Base-by-base conservation (phyloP, 2,329 filamentous ascomycete species). In the Phaeosphaeriaceae sp. region DNA sequence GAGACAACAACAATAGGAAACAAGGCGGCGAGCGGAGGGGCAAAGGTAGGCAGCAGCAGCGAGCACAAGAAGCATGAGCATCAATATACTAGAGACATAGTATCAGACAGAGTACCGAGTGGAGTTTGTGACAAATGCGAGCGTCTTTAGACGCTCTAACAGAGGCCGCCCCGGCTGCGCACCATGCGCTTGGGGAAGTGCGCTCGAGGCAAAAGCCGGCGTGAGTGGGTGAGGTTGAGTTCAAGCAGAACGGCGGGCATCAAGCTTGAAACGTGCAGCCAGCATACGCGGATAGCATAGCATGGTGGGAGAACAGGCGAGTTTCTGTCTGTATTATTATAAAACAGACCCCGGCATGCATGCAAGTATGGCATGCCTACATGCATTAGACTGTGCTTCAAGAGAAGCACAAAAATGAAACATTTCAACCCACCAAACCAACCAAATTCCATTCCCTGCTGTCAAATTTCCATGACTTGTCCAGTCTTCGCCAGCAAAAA, bases 11-110 rank as follows among this genome's bases (percentile, higher is more conserved):
- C 3, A 11, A 11, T 8, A 26, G 67, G 54, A 59, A 63, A 41
- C 57, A 69, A 39, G 57, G 64, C 37, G 57, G 69, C 9, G 70
- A 71, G 17, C 60, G 67, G 52, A 52, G 67, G 23, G 63, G 63
- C 45, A 63, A 65, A 56, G 68, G 68, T 13, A 60, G 68, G 26
- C 68, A 70, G 56, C 66, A 70, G 52, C 60, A 63, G 54, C 23
- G 23, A 8, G 46, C 60, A 39, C 65, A 67, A 47, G 67, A 70
- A 42, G 67, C 67, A 54, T 70, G 65, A 70, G 48, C 36, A 48
- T 56, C 54, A 54, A 26, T 26, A 49, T 45, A 46, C 49, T 56
- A 23, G 39, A 26, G 35, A 43, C 46, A 47, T 44, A 48, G 33
- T 56, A 50, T 43, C 29, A 56, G 7, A 26, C 23, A 57, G 49